Percentiles rank a stretch among this genome's conserved stretches.
These are phyloP conservation scores for Calocybe indica DNA, from an alignment of 768 basidiomycete species.

Conservation along the genomic window DNA sequence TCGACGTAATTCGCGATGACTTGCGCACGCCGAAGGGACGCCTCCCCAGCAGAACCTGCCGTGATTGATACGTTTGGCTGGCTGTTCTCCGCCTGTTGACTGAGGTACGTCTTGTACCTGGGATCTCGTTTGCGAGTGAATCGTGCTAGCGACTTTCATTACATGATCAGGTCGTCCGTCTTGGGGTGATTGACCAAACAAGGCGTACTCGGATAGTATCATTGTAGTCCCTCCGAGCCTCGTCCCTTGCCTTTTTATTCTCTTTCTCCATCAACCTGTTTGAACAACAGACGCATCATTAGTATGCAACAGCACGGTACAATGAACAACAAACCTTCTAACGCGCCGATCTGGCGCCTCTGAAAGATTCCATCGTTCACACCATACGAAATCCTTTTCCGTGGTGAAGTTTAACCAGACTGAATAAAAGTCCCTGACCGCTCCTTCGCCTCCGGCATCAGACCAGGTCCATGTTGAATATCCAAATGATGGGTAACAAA, in stretches of 20 bases:
- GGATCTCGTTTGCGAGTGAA: conserved; percentile 88
- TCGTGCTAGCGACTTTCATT: conserved; percentile 56
- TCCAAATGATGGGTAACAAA: conserved; percentile 81
- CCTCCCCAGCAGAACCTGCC: conserved; percentile 20
- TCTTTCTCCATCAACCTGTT: conserved; percentile 89
- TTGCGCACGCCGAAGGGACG: conserved; percentile 20
- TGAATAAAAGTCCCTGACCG: conserved; percentile 70
- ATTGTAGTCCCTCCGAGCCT: conserved; percentile 86
- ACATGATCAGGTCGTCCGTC: conserved; percentile 1
- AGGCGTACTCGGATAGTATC: conserved; percentile 78
- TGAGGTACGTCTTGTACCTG: conserved; percentile 66
- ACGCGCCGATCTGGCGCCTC: conserved; percentile 86
- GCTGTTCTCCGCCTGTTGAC: conserved; percentile 35
- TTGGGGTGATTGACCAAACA: neutral
- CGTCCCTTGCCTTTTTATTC: conserved; percentile 88
- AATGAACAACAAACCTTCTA: conserved; percentile 47
- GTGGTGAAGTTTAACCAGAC: conserved; percentile 86
- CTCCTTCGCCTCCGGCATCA: conserved; percentile 35
- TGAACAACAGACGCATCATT: no score
- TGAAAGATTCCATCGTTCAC: conserved; percentile 72
- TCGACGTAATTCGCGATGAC: conserved; percentile 54
- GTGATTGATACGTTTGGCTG: conserved; percentile 23
- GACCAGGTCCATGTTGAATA: conserved; percentile 70
- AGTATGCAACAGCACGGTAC: neutral
- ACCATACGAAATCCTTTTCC: conserved; percentile 84